These are phyloP conservation scores for Candida railenensis DNA, from an alignment of 805 yeast species.

Conservation along the genomic window DNA sequence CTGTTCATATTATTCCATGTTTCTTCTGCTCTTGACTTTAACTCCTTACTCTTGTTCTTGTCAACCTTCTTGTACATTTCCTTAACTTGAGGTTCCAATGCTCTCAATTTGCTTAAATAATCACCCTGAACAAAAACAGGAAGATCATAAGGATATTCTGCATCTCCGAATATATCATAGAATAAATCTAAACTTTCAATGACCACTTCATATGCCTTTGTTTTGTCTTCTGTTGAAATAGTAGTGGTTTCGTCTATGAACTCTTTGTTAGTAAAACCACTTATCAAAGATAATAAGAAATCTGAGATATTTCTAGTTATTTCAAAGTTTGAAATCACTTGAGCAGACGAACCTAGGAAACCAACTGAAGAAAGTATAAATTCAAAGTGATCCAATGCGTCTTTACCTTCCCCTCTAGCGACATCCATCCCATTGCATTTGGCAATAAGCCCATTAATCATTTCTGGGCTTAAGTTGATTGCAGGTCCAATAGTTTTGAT, in stretches of 20 bases:
- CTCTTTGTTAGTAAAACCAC: constrained; percentile 8
- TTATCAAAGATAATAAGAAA: constrained; percentile 35
- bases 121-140: constrained; percentile 61
- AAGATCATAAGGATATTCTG: constrained; percentile 60
- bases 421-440: constrained; percentile 16
- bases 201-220: constrained; percentile 38
- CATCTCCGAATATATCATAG: constrained; percentile 81
- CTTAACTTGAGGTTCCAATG: constrained; percentile 48
- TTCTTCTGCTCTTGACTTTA: constrained; percentile 67
- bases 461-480: constrained; percentile 23
- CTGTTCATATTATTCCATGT: constrained; percentile 64
- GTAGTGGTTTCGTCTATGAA: neutral
- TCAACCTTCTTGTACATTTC: constrained; percentile 62
- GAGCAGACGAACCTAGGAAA: constrained; percentile 51
- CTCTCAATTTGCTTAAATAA: constrained; percentile 42
- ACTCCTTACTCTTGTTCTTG: constrained; percentile 53
- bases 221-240: constrained; percentile 15
- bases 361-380: constrained; percentile 48
- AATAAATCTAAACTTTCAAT: constrained; percentile 63
- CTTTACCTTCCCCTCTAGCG: constrained; percentile 5
- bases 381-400: constrained; percentile 27
- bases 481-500: constrained; percentile 36
- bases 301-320: constrained; percentile 46
- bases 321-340: constrained; percentile 42
- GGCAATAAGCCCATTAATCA: constrained; percentile 23